These are phyloP conservation scores for Xylaria sp. DNA, from an alignment of 495 filamentous ascomycete species.

Conservation along the genomic window DNA sequence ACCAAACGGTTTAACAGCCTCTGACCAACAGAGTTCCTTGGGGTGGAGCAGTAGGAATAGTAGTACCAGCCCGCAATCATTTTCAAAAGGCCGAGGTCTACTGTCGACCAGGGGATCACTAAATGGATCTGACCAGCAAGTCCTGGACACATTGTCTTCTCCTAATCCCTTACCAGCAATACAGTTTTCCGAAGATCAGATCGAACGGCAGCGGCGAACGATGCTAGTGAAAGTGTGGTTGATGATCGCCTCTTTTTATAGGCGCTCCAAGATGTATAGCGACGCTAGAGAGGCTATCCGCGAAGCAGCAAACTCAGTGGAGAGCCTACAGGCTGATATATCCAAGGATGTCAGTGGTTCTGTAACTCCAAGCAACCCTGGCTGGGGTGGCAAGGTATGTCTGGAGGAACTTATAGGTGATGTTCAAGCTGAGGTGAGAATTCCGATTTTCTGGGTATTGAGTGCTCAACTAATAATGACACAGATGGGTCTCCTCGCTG, in stretches of 20 bases:
- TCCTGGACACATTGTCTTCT: constrained; percentile 36
- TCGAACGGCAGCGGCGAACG: constrained; percentile 63
- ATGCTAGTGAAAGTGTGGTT: constrained; percentile 86
- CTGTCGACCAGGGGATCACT: constrained; percentile 36
- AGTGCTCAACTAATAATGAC: constrained; percentile 13
- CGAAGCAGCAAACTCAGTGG: constrained; percentile 78
- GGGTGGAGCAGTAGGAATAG: constrained; percentile 40
- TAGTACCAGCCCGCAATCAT: constrained; percentile 36
- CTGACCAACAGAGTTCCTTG: constrained; percentile 45
- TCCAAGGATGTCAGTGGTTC: constrained; percentile 56
- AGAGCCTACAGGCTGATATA: constrained; percentile 60
- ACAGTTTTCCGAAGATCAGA: constrained; percentile 57
- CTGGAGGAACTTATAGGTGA: constrained; percentile 84
- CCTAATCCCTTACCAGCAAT: constrained; percentile 53
- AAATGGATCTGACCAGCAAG: constrained; percentile 31
- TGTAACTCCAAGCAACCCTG: constrained; percentile 61
- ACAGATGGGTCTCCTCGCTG: constrained; percentile 72
- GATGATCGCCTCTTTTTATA: constrained; percentile 84
- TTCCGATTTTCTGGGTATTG: background rate
- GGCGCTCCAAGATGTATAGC: constrained; percentile 75
- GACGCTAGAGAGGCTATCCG: constrained; percentile 79
- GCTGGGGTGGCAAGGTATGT: constrained; percentile 77
- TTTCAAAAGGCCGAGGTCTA: constrained; percentile 41
- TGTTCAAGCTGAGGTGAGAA: constrained; percentile 71
- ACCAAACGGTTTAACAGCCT: constrained; percentile 40